Base-by-base conservation (phyloP, 2,329 filamentous ascomycete genomes). In the Apiospora arundinis region DNA sequence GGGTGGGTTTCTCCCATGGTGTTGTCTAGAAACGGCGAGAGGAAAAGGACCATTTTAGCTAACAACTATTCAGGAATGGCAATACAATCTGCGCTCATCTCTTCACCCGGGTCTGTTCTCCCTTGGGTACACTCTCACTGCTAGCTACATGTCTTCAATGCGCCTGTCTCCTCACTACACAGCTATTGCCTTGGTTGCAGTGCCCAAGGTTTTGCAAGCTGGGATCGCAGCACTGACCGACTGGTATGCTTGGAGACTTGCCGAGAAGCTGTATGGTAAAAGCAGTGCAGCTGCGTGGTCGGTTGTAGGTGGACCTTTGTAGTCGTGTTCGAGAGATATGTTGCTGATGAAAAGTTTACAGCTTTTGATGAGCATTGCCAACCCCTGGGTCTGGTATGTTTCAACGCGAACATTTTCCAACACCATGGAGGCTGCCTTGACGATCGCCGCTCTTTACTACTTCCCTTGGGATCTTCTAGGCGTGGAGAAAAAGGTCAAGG, bases 321-420 rank as follows among this genome's bases (percentile, higher is more conserved):
- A 45, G 37, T 52, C 23, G 37, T 18, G 18, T 14, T 40, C 21
- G 11, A n/a, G 21, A 40, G 8, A 5, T 40, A 63, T 11, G 14
- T n/a, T 63, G 32, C 56, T 63, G 11, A 63, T n/a, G n/a, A 37
- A 63, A 40, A 12, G 32, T 49, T 60, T 45, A 32, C 73, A 95
- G 91, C 85, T 97, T 65, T 87, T 88, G 72, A 87, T 96, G 82
- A 91, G 91, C 3, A 81, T 93, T 60, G 84, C 91, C 77, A 97
- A 91, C 81, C 94, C 96, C 8, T 99, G 96, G 95, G 94, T 98
- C 81, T 98, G 94, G 93, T 98, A 96, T 82, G 96, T 92, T 82
- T 96, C 95, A 1, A 95, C 95, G 0, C 89, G 96, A 66, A 97
- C 96, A 0, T 92, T 99, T 78, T 98, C 95, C 70, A 99, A 99